These are phyloP conservation scores for Tagetes erecta DNA, from an alignment of 129 eudicot species.

Conservation along the genomic window DNA sequence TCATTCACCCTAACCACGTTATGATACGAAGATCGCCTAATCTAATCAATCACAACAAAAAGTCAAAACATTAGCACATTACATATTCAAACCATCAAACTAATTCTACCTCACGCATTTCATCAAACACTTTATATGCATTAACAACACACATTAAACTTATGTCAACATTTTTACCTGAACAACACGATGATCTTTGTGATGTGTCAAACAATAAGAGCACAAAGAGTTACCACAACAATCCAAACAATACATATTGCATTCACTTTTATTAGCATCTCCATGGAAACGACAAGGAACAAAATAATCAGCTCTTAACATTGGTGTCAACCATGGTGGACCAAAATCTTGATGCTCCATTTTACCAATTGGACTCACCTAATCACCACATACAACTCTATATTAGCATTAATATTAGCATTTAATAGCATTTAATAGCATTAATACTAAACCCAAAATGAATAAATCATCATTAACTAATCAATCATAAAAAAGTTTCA, in stretches of 20 bases:
- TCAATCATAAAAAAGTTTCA: constrained; percentile 6
- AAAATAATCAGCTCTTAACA: constrained; percentile 56
- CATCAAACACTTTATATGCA: constrained; percentile 21
- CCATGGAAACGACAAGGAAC: constrained; percentile 49
- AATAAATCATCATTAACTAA: constrained; percentile 1
- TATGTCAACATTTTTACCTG: constrained; percentile 35
- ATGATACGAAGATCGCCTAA: constrained; percentile 55
- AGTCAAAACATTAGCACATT: constrained; percentile 14
- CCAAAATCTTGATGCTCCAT: constrained; percentile 46
- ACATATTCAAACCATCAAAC: not conserved
- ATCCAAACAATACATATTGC: constrained; percentile 59
- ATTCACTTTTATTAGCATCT: constrained; percentile 50
- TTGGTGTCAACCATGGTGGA: constrained; percentile 58
- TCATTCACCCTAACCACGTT: constrained; percentile 67
- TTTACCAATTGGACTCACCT: constrained; percentile 49
- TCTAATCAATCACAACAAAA: constrained; percentile 27
- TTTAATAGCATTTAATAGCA: not conserved
- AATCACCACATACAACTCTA: constrained; percentile 8
- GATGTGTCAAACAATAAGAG: constrained; percentile 56
- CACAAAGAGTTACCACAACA: constrained; percentile 54
- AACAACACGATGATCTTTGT: constrained; percentile 54
- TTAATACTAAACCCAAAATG: not conserved
- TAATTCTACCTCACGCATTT: not conserved
- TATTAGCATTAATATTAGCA: not conserved
- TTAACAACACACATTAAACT: no score